Base-by-base conservation (phyloP, 1,284 basidiomycete species). In the Apiotrichum akiyoshidainum region DNA sequence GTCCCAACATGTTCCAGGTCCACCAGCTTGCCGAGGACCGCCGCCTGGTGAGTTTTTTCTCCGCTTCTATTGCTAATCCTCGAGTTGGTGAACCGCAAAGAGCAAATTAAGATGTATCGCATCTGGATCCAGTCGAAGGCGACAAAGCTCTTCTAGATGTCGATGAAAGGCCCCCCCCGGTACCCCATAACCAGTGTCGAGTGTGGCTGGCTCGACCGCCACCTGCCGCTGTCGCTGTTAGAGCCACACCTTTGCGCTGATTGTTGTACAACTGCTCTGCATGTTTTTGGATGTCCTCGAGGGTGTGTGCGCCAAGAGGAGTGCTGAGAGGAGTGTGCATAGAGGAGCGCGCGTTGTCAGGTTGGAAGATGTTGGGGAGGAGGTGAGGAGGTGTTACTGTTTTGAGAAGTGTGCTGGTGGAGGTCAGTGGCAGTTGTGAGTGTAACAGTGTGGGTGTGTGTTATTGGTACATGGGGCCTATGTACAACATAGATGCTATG, bases 41-140 rank as follows among this genome's bases (percentile, higher is more conserved):
- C 13, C 82, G 93, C n/a, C 78, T 97, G 69, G 73, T 78, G 52
- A 63, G 74, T 72, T 17, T 5, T 4, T 14, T 13, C 11, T 19
- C 16, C 2, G 21, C 6, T n/a, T 14, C 2, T 17, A 3, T 2
- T 41, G 12, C 39, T 17, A 16, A 55, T 17, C 9, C 14, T 5
- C 21, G 52, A 78, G 61, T 81, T 97, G 51, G 86, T 97, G 44
- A 97, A 97, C 74, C 82, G 93, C 52, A 96, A 94, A 76, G 82
- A 90, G 57, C 87, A 92, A 78, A 79, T 94, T 55, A 92, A 94
- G 78, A 97, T 97, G 93, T 95, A 94, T 75, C 81, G 93, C 46
- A 89, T 93, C 5, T 95, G 91, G 91, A 87, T 94, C 85, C 91
- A 95, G 77, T 89, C 86, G 5, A 90, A 89, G 74, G 93, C 92